Evolutionary conservation across 1,139 yeast genomes (phyloP).

Genomic region (Suhomyces choctaworum): DNA sequence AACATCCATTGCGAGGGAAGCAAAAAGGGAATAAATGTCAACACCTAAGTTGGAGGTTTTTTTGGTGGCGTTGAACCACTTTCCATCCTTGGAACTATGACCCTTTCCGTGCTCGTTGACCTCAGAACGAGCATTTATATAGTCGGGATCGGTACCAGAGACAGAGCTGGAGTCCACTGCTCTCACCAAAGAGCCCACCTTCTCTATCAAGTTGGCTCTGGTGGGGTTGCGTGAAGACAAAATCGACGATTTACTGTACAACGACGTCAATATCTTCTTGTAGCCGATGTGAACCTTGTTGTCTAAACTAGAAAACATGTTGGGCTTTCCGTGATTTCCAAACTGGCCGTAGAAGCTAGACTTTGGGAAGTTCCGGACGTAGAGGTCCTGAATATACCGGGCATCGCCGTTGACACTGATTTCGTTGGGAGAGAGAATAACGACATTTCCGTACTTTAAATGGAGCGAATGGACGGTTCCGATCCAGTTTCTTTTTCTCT

Average conservation of each 20-base stretch:
- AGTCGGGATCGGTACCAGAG: slow-evolving; percentile 35
- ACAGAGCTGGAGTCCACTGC: slow-evolving; percentile 34
- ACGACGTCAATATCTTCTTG: slow-evolving; percentile 47
- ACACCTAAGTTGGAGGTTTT: slow-evolving; percentile 35
- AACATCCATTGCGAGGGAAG: slow-evolving; percentile 72
- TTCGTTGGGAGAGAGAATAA: slow-evolving; percentile 62
- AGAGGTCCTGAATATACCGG: slow-evolving; percentile 54
- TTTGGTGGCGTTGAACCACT: slow-evolving; percentile 32
- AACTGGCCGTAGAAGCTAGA: slow-evolving; percentile 62
- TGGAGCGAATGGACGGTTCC: slow-evolving; percentile 53
- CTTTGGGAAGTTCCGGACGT: slow-evolving; percentile 60
- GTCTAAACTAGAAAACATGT: slow-evolving; percentile 58
- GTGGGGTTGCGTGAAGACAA: slow-evolving; percentile 34
- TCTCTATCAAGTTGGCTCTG: slow-evolving; percentile 25
- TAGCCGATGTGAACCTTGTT: slow-evolving; percentile 51
- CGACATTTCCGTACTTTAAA: slow-evolving; percentile 55
- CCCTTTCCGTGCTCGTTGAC: slow-evolving; percentile 42
- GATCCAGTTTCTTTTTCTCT: slow-evolving; percentile 56
- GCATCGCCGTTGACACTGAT: slow-evolving; percentile 57
- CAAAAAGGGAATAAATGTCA: slow-evolving; percentile 63
- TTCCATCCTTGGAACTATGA: slow-evolving; percentile 14
- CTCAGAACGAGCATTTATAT: slow-evolving; percentile 32
- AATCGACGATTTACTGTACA: slow-evolving; percentile 51
- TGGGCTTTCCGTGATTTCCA: slow-evolving; percentile 55
- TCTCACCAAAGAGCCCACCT: slow-evolving; percentile 27